A percentile compares a stretch with the other conserved stretches of the same genome.
These are phyloP conservation scores for Nepenthes alata DNA, from an alignment of 179 eudicot genomes.

Conservation along the genomic window DNA sequence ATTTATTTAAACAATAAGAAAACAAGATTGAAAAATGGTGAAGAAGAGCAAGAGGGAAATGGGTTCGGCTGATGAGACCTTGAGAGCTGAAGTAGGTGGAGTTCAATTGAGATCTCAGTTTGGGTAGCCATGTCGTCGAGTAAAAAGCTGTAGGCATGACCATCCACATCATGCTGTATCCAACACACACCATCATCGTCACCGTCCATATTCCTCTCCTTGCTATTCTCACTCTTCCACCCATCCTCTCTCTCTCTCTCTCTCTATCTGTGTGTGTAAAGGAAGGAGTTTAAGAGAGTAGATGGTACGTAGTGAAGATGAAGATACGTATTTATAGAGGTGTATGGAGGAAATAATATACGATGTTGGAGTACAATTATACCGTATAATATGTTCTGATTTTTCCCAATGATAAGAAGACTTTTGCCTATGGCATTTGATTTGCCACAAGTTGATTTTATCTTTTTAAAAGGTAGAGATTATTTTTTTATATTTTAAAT, in stretches of 20 bases:
- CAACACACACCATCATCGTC: conserved; percentile 24
- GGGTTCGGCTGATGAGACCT: conserved; percentile 18
- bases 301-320: no score
- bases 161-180: conserved; percentile 40
- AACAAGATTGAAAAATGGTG: neutral
- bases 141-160: conserved; percentile 41
- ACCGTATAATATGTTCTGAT: no score
- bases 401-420: no score
- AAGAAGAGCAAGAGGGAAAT: neutral
- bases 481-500: no score
- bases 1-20: no score
- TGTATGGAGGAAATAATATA: no score
- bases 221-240: conserved; percentile 2
- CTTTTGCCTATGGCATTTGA: no score
- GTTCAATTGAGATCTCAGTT: conserved; percentile 13
- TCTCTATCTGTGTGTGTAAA: neutral
- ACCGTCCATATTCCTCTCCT: conserved; percentile 24
- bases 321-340: no score
- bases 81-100: conserved; percentile 54
- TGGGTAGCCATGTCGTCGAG: conserved; percentile 24
- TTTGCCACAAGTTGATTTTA: no score
- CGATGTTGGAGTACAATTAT: no score
- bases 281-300: no score
- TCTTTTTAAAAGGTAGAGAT: no score
- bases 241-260: conserved; percentile 10